A percentile compares a stretch with the other conserved stretches of the same genome.
phyloP scores from a whole-genome alignment of 2,329 filamentous ascomycete species.

The Rhytidhysteron rufulum region DNA sequence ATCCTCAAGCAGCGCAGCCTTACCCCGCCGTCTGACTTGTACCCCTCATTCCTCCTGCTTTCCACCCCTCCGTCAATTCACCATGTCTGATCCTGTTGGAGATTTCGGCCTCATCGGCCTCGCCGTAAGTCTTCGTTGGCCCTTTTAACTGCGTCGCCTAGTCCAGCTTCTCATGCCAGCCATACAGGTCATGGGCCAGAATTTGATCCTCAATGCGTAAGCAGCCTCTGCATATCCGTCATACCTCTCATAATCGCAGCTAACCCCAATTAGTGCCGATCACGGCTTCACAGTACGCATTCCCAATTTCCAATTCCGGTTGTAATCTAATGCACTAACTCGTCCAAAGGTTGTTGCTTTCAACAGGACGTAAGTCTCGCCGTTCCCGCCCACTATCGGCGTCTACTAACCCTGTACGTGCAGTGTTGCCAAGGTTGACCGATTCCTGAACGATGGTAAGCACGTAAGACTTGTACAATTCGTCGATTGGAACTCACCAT shows the following conservation, averaged over 20 bases:
- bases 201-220: constrained; percentile 53
- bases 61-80: constrained; percentile 15
- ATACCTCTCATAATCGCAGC: constrained; percentile 14
- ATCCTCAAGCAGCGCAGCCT: constrained; percentile 14
- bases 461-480: constrained; percentile 3
- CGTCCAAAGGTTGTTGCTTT: constrained; percentile 67
- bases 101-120: constrained; percentile 54
- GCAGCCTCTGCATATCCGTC: constrained; percentile 14
- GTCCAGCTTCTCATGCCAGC: constrained; percentile 15
- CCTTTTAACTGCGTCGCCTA: neutral
- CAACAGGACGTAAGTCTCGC: constrained; percentile 72
- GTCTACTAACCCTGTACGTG: constrained; percentile 18
- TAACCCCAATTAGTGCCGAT: constrained; percentile 41
- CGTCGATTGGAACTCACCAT: constrained; percentile 18
- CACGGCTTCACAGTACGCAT: constrained; percentile 68
- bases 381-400: constrained; percentile 8
- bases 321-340: constrained; percentile 14
- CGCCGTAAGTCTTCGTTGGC: constrained; percentile 32
- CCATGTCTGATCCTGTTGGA: constrained; percentile 41
- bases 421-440: constrained; percentile 88
- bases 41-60: constrained; percentile 6
- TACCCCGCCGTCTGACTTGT: constrained; percentile 21
- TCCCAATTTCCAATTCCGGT: neutral
- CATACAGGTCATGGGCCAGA: constrained; percentile 47
- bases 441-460: constrained; percentile 71